A percentile compares a stretch with the other conserved stretches of the same genome.
Evolutionary conservation across 2,329 filamentous ascomycete species (phyloP).

Genomic region (Penicillium sclerotiorum): DNA sequence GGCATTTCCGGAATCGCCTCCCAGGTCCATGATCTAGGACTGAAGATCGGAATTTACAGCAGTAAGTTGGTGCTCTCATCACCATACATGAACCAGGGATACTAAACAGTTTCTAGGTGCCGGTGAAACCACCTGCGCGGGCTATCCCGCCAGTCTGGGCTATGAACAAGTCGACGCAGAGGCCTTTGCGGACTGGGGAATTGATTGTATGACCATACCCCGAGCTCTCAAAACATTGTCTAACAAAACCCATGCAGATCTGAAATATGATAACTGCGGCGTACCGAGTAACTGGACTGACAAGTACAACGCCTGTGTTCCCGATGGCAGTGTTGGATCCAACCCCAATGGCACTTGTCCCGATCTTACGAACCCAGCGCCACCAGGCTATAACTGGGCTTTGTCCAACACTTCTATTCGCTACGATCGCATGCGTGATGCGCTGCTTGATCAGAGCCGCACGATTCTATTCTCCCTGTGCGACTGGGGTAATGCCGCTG

Average conservation of each 20-base stretch:
- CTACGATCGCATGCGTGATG: conserved; percentile 57
- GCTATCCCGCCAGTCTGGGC: conserved; percentile 60
- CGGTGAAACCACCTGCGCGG: conserved; percentile 54
- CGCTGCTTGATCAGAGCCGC: conserved; percentile 47
- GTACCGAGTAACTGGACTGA: conserved; percentile 44
- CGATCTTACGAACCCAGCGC: conserved; percentile 38
- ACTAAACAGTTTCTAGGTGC: conserved; percentile 24
- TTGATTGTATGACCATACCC: conserved; percentile 49
- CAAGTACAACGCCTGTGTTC: conserved; percentile 43
- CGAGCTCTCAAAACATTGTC: background rate
- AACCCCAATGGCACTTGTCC: conserved; percentile 48
- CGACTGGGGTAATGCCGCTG: conserved; percentile 56
- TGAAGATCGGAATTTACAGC: conserved; percentile 68
- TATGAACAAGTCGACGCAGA: conserved; percentile 61
- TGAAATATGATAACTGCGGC: conserved; percentile 63
- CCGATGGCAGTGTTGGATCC: conserved; percentile 36
- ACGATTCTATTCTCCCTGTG: conserved; percentile 58
- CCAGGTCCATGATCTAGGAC: conserved; percentile 57
- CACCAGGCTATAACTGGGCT: conserved; percentile 55
- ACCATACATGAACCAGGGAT: background rate
- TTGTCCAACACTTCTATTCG: conserved; percentile 51
- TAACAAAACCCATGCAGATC: conserved; percentile 35
- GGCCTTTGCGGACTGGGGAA: conserved; percentile 60
- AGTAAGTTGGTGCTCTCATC: conserved; percentile 30
- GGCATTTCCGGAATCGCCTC: conserved; percentile 60